Conservation (phyloP, 495 filamentous ascomycete genomes). For the Aspergillus coremiiformis region DNA sequence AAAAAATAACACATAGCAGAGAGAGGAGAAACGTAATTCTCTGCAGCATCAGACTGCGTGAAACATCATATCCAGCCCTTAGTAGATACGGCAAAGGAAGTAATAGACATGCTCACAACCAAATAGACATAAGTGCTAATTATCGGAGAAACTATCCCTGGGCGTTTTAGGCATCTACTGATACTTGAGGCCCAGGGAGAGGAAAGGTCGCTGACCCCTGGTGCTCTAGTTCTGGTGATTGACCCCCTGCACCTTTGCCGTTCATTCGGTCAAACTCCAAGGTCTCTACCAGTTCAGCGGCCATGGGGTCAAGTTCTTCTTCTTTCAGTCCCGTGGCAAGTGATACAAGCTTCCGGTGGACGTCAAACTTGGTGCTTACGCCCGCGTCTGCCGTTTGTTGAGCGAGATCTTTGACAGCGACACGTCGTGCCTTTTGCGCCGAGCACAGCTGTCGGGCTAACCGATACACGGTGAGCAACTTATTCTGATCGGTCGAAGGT, state of each 20-base stretch:
- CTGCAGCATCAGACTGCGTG: neutral
- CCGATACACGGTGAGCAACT: constrained; percentile 25
- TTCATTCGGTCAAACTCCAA: constrained; percentile 43
- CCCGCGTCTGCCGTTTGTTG: constrained; percentile 43
- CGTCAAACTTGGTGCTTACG: constrained; percentile 45
- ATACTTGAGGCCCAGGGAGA: constrained; percentile 22
- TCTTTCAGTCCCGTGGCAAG: constrained; percentile 44
- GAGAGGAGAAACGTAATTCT: constrained; percentile 16
- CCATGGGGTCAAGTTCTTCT: constrained; percentile 44
- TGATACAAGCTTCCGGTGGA: constrained; percentile 46
- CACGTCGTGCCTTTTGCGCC: constrained; percentile 36
- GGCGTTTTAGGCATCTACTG: constrained; percentile 30
- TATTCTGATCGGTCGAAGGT: constrained; percentile 18
- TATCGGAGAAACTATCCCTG: neutral
- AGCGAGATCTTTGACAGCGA: constrained; percentile 36
- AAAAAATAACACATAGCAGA: constrained; percentile 23
- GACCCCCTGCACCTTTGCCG: constrained; percentile 24
- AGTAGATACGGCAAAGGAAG: constrained; percentile 10
- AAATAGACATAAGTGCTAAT: neutral
- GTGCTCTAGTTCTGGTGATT: constrained; percentile 25
- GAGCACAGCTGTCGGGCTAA: constrained; percentile 30
- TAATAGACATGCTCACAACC: neutral
- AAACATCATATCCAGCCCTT: neutral
- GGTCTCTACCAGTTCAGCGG: constrained; percentile 39
- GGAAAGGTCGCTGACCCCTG: constrained; percentile 21